Percentiles rank a stretch among this genome's conserved stretches.
Evolutionary conservation across 768 basidiomycete genomes (phyloP).

Genomic region (Russula ochroleuca): DNA sequence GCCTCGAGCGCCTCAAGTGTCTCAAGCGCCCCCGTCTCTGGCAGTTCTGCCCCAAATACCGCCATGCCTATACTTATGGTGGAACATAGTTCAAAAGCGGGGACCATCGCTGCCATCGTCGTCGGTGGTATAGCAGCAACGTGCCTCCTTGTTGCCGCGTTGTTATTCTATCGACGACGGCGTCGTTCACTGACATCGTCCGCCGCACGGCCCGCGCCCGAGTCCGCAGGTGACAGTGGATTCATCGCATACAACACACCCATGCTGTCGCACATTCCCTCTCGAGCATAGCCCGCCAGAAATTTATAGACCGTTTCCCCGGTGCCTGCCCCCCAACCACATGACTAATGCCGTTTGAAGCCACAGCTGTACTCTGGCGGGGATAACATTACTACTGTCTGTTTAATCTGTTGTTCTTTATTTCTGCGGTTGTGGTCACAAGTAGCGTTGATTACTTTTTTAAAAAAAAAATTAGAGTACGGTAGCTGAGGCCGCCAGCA

Average conservation of each 20-base stretch:
- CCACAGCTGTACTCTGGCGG: no score
- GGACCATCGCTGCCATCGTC: background rate
- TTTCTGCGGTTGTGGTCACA: no score
- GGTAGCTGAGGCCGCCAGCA: no score
- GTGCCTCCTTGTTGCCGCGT: background rate
- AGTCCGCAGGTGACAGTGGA: background rate
- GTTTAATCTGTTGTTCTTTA: no score
- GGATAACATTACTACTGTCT: no score
- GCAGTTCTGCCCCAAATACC: background rate
- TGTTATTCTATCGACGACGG: background rate
- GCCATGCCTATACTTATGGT: background rate
- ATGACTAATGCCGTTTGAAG: background rate
- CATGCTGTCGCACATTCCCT: background rate
- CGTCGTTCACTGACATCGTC: background rate
- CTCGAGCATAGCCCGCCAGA: background rate
- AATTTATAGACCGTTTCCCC: background rate
- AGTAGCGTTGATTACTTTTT: no score
- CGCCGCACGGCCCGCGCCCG: no score
- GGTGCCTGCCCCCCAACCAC: background rate
- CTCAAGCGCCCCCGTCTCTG: background rate
- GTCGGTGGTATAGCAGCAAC: background rate
- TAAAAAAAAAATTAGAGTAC: no score
- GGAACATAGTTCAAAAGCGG: background rate
- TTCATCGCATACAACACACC: background rate
- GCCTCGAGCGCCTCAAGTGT: background rate